Percentiles rank a stretch among this genome's conserved stretches.
Evolutionary conservation across 2,329 filamentous ascomycete species (phyloP).

Genomic region (Madurella mycetomatis): DNA sequence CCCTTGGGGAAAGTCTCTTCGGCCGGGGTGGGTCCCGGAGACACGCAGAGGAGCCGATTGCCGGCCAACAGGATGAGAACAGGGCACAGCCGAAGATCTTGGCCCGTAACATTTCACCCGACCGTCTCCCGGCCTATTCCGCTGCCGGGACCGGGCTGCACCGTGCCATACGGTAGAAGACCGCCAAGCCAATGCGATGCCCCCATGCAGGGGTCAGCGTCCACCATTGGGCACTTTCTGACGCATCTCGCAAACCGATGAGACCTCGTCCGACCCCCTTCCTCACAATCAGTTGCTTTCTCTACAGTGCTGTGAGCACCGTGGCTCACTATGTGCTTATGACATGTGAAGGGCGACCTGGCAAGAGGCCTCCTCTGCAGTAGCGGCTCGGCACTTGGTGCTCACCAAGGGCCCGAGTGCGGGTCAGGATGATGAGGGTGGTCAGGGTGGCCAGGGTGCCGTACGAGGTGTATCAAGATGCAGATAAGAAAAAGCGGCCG

Average conservation of each 20-base stretch:
- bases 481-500: background rate
- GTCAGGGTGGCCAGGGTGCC: too few species aligned
- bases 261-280: background rate
- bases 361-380: background rate
- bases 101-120: slow-evolving; percentile 6
- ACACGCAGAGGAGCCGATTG: background rate
- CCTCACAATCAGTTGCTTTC: too few species aligned
- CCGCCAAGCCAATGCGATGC: background rate
- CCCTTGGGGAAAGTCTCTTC: slow-evolving; percentile 5
- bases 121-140: background rate
- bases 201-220: slow-evolving; percentile 6
- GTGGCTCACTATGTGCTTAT: background rate
- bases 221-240: slow-evolving; percentile 6
- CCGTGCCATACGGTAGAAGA: background rate
- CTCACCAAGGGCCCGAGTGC: background rate
- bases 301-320: slow-evolving; percentile 2
- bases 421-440: too few species aligned
- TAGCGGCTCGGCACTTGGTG: background rate
- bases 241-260: background rate
- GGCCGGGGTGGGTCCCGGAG: slow-evolving; percentile 10
- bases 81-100: slow-evolving; percentile 11
- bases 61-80: slow-evolving; percentile 1
- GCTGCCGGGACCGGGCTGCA: background rate
- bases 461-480: background rate
- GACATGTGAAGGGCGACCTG: slow-evolving; percentile 9